These are phyloP conservation scores for Mucor ambiguus DNA, from an alignment of 371 early-diverging fungal genomes.

Conservation along the genomic window DNA sequence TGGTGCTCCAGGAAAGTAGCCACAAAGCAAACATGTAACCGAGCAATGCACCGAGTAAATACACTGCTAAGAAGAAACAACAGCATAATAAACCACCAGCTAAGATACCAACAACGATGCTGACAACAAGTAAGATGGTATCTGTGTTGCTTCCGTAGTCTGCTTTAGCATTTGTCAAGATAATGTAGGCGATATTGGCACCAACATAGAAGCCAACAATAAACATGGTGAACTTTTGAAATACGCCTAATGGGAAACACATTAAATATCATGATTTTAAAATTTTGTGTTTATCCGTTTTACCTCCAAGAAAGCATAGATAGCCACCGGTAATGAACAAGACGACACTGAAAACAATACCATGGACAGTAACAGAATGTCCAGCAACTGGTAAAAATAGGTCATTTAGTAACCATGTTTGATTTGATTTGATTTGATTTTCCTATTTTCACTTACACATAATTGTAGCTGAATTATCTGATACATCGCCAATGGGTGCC, in stretches of 20 bases:
- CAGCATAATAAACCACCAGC: conserved; percentile 56
- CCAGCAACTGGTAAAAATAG: conserved; percentile 32
- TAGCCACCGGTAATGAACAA: conserved; percentile 53
- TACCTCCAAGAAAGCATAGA: conserved; percentile 50
- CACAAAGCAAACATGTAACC: conserved; percentile 61
- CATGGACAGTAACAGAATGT: conserved; percentile 47
- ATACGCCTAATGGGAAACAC: conserved; percentile 42
- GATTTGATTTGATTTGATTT: not conserved
- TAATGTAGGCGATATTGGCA: conserved; percentile 55
- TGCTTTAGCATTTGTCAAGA: conserved; percentile 53
- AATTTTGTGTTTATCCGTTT: conserved; percentile 6
- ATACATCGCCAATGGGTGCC: conserved; percentile 21
- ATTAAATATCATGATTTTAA: conserved; percentile 1
- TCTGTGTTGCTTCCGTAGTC: conserved; percentile 48
- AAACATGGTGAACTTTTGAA: conserved; percentile 63
- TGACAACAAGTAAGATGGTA: conserved; percentile 57
- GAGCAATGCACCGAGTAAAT: conserved; percentile 59
- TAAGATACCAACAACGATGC: conserved; percentile 54
- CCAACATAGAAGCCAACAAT: conserved; percentile 60
- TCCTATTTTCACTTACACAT: conserved; percentile 16
- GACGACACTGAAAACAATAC: conserved; percentile 55
- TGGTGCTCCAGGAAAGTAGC: conserved; percentile 55
- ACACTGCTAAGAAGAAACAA: conserved; percentile 63
- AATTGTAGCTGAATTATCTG: conserved; percentile 14
- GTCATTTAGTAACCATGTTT: not conserved